Percentiles rank a stretch among this genome's conserved stretches.
phyloP scores from a whole-genome alignment of 2,329 filamentous ascomycete species.

The Trichoderma sp. region DNA sequence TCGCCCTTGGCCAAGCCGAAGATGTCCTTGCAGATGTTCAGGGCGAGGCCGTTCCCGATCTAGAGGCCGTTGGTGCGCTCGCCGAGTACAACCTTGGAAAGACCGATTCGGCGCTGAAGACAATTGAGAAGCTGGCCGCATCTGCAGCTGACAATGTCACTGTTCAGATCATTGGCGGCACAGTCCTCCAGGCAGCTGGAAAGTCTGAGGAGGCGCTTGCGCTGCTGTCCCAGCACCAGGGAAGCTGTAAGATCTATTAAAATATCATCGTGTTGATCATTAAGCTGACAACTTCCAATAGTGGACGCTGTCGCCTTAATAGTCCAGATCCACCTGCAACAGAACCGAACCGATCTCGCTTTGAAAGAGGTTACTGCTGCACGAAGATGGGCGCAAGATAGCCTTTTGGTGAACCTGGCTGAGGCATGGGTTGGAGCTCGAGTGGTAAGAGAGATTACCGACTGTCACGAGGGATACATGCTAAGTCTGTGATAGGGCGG shows the following conservation, averaged over 20 bases:
- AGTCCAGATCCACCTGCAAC: slow-evolving; percentile 86
- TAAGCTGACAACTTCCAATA: slow-evolving; percentile 29
- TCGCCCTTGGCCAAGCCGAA: slow-evolving; percentile 76
- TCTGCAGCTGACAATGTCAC: slow-evolving; percentile 69
- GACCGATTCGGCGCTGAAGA: slow-evolving; percentile 58
- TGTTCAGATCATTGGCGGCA: slow-evolving; percentile 81
- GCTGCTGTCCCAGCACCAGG: slow-evolving; percentile 78
- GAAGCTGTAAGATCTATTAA: slow-evolving; percentile 61
- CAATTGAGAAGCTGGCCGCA: slow-evolving; percentile 65
- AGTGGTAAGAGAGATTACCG: slow-evolving; percentile 53
- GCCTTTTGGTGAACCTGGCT: slow-evolving; percentile 85
- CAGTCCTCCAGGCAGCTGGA: slow-evolving; percentile 73
- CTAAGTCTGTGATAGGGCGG: slow-evolving; percentile 64
- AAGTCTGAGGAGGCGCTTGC: slow-evolving; percentile 83
- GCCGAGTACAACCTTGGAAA: slow-evolving; percentile 65
- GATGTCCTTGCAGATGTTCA: slow-evolving; percentile 69
- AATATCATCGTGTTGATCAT: not conserved
- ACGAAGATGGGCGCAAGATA: slow-evolving; percentile 93
- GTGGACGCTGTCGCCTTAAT: slow-evolving; percentile 80
- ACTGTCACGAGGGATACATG: not conserved
- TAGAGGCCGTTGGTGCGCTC: slow-evolving; percentile 73
- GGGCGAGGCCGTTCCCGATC: slow-evolving; percentile 65
- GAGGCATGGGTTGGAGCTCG: slow-evolving; percentile 93
- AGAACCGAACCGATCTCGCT: slow-evolving; percentile 88
- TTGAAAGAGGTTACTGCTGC: slow-evolving; percentile 84